Evolutionary conservation across 495 filamentous ascomycete genomes (phyloP).

Genomic region (Hypoxylon fragiforme): DNA sequence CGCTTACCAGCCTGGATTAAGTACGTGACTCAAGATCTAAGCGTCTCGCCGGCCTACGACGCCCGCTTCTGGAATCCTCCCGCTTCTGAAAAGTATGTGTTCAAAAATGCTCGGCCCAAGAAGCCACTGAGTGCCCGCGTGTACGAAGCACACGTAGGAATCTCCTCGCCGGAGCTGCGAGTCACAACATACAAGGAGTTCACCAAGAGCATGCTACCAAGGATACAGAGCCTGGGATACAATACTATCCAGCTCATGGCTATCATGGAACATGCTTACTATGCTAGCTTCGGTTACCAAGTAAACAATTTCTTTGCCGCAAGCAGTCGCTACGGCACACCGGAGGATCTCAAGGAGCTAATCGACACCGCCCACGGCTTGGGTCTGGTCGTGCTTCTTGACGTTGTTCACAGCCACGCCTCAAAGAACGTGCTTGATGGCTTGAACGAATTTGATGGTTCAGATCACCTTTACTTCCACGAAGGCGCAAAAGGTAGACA

Average conservation of each 20-base stretch:
- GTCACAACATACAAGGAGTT: conserved; percentile 97
- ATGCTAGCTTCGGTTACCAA: conserved; percentile 98
- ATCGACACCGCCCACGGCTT: conserved; percentile 92
- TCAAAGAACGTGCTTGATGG: conserved; percentile 96
- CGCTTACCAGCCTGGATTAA: conserved; percentile 95
- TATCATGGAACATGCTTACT: conserved; percentile 99
- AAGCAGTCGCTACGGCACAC: conserved; percentile 90
- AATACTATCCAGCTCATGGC: conserved; percentile 99
- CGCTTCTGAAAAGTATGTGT: conserved; percentile 68
- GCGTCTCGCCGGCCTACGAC: conserved; percentile 87
- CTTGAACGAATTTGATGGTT: conserved; percentile 91
- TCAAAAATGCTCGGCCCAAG: conserved; percentile 79
- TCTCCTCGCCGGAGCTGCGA: conserved; percentile 85
- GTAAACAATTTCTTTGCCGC: conserved; percentile 98
- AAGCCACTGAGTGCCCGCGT: conserved; percentile 86
- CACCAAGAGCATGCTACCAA: conserved; percentile 84
- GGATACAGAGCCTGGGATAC: conserved; percentile 89
- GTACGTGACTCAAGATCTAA: conserved; percentile 90
- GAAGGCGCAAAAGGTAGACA: conserved; percentile 79
- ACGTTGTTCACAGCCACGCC: conserved; percentile 97
- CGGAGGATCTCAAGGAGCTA: conserved; percentile 94
- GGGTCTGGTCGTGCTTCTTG: conserved; percentile 88
- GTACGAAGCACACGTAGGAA: conserved; percentile 97
- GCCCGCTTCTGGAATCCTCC: conserved; percentile 97
- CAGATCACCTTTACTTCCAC: conserved; percentile 95